Conservation (phyloP, 495 filamentous ascomycete genomes). For the Podospora anserina region DNA sequence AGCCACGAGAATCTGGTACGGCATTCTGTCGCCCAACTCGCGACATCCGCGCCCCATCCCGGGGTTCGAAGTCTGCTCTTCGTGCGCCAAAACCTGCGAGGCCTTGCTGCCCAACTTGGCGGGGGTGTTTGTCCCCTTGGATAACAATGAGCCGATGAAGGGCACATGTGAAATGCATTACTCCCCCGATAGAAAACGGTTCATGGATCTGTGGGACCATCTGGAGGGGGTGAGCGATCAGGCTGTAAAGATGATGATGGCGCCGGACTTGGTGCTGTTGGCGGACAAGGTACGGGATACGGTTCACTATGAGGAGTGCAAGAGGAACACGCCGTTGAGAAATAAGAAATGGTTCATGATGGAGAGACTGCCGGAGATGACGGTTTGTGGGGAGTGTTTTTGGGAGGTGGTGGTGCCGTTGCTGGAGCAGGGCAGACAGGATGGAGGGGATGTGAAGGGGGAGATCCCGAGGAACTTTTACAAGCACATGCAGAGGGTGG, state of each 20-base stretch:
- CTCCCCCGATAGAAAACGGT: constrained; percentile 38
- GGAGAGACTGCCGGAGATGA: constrained; percentile 38
- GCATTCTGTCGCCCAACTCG: constrained; percentile 39
- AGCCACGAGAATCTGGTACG: constrained; percentile 41
- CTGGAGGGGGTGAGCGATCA: constrained; percentile 41
- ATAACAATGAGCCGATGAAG: constrained; percentile 33
- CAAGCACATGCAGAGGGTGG: constrained; percentile 43
- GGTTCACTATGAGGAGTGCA: constrained; percentile 37
- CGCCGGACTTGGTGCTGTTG: constrained; percentile 38
- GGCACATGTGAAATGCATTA: constrained; percentile 43
- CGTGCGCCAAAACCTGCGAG: constrained; percentile 42
- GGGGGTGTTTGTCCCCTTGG: constrained; percentile 38
- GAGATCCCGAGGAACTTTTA: constrained; percentile 58
- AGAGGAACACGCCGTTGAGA: constrained; percentile 25
- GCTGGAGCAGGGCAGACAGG: constrained; percentile 42
- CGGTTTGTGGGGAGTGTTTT: constrained; percentile 56
- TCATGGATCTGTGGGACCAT: constrained; percentile 43
- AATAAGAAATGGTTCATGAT: constrained; percentile 41
- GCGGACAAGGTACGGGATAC: constrained; percentile 36
- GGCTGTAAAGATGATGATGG: constrained; percentile 29
- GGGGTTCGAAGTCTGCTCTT: constrained; percentile 40
- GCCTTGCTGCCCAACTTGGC: constrained; percentile 43
- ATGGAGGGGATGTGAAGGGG: constrained; percentile 35
- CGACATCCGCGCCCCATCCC: constrained; percentile 24
- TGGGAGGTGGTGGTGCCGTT: constrained; percentile 65